A percentile compares a stretch with the other conserved stretches of the same genome.
Conservation (phyloP, 1,284 basidiomycete species). For the Leccinum angustisporum region DNA sequence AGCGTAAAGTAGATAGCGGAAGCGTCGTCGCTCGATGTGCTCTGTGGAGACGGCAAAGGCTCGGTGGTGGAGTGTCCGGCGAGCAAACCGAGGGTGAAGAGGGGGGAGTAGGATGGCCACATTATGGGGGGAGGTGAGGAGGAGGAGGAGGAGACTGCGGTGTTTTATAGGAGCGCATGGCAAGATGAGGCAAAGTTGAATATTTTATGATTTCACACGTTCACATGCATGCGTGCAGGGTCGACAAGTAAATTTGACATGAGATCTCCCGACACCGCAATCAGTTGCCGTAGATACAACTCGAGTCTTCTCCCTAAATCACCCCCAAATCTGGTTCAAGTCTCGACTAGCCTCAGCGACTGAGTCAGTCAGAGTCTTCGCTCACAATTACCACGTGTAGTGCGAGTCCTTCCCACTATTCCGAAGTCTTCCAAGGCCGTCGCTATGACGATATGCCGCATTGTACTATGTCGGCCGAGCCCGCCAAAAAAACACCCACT, state of each 20-base stretch:
- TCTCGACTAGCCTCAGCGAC: neutral
- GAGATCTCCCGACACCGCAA: slow-evolving; percentile 15
- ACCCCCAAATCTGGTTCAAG: neutral
- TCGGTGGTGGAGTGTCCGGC: slow-evolving; percentile 14
- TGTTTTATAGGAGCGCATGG: slow-evolving; percentile 18
- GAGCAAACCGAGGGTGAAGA: slow-evolving; percentile 31
- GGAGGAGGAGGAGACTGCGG: neutral
- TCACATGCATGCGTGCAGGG: slow-evolving; percentile 20
- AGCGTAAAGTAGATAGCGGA: slow-evolving; percentile 54
- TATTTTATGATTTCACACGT: slow-evolving; percentile 15
- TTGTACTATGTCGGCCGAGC: neutral
- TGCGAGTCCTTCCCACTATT: neutral
- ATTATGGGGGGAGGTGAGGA: slow-evolving; percentile 4
- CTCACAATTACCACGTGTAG: neutral
- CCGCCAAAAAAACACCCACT: neutral
- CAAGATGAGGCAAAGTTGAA: slow-evolving; percentile 21
- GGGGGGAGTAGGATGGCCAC: slow-evolving; percentile 29
- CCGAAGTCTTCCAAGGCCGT: neutral
- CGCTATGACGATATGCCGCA: neutral
- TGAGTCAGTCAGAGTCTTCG: neutral
- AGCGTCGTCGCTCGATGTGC: slow-evolving; percentile 13
- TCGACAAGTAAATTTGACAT: slow-evolving; percentile 5
- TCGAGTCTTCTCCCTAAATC: neutral
- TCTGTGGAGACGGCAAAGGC: neutral
- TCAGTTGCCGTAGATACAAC: slow-evolving; percentile 11